phyloP scores from a whole-genome alignment of 768 basidiomycete genomes.

The Mycena vitilis region DNA sequence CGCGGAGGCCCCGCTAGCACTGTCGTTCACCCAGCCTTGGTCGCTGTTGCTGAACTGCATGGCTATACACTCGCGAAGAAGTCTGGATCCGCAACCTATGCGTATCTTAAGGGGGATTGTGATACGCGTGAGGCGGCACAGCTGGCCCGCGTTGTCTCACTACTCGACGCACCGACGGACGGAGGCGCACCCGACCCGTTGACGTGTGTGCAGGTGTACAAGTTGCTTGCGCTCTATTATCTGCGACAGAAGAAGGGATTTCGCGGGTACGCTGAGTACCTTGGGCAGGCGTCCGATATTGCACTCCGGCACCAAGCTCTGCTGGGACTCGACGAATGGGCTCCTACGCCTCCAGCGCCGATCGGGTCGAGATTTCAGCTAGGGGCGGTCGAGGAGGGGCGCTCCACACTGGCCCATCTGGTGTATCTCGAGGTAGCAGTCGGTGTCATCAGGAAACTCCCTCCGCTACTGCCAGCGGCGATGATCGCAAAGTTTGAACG shows the following conservation, averaged over 20 bases:
- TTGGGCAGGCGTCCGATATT: conserved; percentile 18
- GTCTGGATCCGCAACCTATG: background rate
- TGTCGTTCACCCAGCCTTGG: conserved; percentile 16
- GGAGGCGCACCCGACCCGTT: conserved; percentile 9
- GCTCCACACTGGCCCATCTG: conserved; percentile 19
- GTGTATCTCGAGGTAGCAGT: conserved; percentile 13
- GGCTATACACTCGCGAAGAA: conserved; percentile 15
- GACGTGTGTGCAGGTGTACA: conserved; percentile 15
- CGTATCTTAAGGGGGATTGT: background rate
- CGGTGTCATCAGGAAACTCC: background rate
- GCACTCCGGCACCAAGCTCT: background rate
- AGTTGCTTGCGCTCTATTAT: conserved; percentile 19
- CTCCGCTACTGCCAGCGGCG: conserved; percentile 9
- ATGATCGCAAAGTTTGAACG: conserved; percentile 16
- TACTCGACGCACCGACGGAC: background rate
- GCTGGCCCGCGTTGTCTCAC: background rate
- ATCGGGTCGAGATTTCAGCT: background rate
- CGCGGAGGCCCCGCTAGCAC: conserved; percentile 18
- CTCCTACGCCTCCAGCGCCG: background rate
- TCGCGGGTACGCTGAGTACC: conserved; percentile 7
- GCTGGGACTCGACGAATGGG: conserved; percentile 17
- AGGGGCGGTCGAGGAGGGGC: conserved; percentile 8
- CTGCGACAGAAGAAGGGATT: background rate
- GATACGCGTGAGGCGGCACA: conserved; percentile 6
- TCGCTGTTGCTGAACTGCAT: conserved; percentile 14